These are phyloP conservation scores for Botrytis paeoniae DNA, from an alignment of 2,329 filamentous ascomycete species.

Conservation along the genomic window DNA sequence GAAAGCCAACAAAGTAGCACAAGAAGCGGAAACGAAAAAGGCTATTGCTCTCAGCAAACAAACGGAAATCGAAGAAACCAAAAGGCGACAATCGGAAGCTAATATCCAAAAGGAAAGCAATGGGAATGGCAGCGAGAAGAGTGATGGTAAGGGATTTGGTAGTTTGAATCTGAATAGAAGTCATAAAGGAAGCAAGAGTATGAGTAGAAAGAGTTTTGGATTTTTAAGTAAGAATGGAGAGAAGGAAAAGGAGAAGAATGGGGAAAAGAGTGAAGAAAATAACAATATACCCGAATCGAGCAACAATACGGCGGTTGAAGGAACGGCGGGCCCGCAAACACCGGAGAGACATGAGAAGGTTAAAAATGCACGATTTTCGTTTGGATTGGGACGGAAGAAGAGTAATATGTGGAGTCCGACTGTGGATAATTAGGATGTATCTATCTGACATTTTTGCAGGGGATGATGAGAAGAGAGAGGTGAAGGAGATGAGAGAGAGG, in stretches of 20 bases:
- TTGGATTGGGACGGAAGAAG: conserved; percentile 66
- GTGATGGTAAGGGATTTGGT: conserved; percentile 40
- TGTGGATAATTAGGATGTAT: conserved; percentile 9
- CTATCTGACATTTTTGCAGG: conserved; percentile 33
- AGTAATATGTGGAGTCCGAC: conserved; percentile 47
- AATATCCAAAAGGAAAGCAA: conserved; percentile 10
- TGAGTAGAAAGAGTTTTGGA: conserved; percentile 70
- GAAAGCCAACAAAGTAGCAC: conserved; percentile 9
- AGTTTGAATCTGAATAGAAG: conserved; percentile 47
- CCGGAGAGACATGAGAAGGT: conserved; percentile 47
- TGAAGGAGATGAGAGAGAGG: conserved; percentile 17
- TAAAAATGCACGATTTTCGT: conserved; percentile 63
- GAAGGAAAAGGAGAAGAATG: conserved; percentile 26
- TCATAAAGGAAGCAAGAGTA: conserved; percentile 70
- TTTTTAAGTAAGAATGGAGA: conserved; percentile 49
- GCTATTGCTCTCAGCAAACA: conserved; percentile 14
- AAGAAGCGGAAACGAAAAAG: conserved; percentile 14
- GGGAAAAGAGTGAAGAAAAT: not conserved
- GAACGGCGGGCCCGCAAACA: conserved; percentile 30
- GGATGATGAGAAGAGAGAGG: conserved; percentile 40
- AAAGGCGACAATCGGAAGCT: conserved; percentile 8
- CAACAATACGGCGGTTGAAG: conserved; percentile 30
- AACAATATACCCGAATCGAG: conserved; percentile 22
- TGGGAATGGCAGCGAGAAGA: conserved; percentile 28
- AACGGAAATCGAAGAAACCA: conserved; percentile 2